A percentile compares a stretch with the other conserved stretches of the same genome.
Conservation (phyloP, 768 basidiomycete genomes). For the Boletellus ananas region DNA sequence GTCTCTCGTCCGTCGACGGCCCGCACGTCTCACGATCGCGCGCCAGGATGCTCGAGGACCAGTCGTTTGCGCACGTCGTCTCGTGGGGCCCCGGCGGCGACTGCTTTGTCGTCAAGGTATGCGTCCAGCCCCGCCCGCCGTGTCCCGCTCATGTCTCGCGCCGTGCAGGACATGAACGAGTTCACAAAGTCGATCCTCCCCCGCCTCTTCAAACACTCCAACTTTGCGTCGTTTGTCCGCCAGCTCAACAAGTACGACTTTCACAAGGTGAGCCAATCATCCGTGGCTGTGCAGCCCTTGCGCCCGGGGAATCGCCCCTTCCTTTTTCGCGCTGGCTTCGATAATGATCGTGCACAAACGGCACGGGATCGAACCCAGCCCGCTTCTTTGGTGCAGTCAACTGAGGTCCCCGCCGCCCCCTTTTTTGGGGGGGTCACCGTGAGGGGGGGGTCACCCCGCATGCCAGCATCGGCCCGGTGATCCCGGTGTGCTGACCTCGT, state of each 20-base stretch:
- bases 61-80: slow-evolving; percentile 65
- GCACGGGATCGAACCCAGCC: slow-evolving; percentile 14
- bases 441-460: not conserved
- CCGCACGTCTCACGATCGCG: slow-evolving; percentile 1
- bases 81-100: slow-evolving; percentile 83
- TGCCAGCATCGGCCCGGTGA: not conserved
- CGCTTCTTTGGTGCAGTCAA: slow-evolving; percentile 8
- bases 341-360: slow-evolving; percentile 9
- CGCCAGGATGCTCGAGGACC: slow-evolving; percentile 83
- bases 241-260: slow-evolving; percentile 97
- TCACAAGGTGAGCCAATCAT: slow-evolving; percentile 61
- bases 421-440: slow-evolving; percentile 8
- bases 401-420: slow-evolving; percentile 11
- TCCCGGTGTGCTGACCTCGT: slow-evolving; percentile 1
- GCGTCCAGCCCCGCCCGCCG: slow-evolving; percentile 1
- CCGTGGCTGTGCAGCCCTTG: not conserved
- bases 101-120: slow-evolving; percentile 82
- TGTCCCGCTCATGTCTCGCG: slow-evolving; percentile 9
- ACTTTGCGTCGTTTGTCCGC: slow-evolving; percentile 88
- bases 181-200: slow-evolving; percentile 90
- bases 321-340: slow-evolving; percentile 6
- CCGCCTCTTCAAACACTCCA: slow-evolving; percentile 92
- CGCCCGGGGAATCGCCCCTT: not conserved
- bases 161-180: slow-evolving; percentile 80
- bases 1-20: slow-evolving; percentile 15